Evolutionary conservation across 257 asterid genomes (phyloP), one percentile per base, ranked within the genome.

Genomic region (Catharanthus roseus): DNA sequence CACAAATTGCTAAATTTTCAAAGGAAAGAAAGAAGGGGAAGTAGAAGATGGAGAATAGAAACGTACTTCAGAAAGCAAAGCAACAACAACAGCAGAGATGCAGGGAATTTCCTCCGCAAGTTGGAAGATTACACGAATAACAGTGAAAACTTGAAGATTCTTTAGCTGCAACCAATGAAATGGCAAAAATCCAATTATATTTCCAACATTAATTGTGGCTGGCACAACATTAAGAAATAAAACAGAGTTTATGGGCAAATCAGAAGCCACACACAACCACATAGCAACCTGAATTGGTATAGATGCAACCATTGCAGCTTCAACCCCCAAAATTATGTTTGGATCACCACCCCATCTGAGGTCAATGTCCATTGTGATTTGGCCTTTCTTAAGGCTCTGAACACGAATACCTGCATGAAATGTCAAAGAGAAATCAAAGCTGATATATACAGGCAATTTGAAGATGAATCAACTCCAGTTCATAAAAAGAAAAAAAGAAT

Each of bases 321-420:
- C 97, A 71, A 87, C 97, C 72, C 89, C 97, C 83, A 95, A 80
- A 73, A 95, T 67, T 68, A 95, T 95, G 83, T 85, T 95, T 50
- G 99, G 99, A 83, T 95, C 96, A 79, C 99, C 99, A 78, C 99
- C 99, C 97, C 97, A 95, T 44, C 99, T 89, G 53, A 95, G 79
- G 83, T 95, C 99, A 69, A 95, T 91, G 76, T 95, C 99, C 99
- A 95, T 95, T 6, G 96, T 95, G 77, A 95, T 91, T 82, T 95
- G 99, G 69, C 99, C 99, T 74, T 89, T 88, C 79, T 95, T 95
- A 69, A 95, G 96, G 83, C 91, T 95, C 89, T 95, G 99, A 78
- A 95, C 97, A 68, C 97, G 97, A 77, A 95, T 89, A 73, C 99
- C 99, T 95, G 87, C 85, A 81, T 71, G 73, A 57, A 58, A 80